Percentiles rank a stretch among this genome's conserved stretches.
Conservation (phyloP, 1,284 basidiomycete species). For the Fomitopsis schrenkii region DNA sequence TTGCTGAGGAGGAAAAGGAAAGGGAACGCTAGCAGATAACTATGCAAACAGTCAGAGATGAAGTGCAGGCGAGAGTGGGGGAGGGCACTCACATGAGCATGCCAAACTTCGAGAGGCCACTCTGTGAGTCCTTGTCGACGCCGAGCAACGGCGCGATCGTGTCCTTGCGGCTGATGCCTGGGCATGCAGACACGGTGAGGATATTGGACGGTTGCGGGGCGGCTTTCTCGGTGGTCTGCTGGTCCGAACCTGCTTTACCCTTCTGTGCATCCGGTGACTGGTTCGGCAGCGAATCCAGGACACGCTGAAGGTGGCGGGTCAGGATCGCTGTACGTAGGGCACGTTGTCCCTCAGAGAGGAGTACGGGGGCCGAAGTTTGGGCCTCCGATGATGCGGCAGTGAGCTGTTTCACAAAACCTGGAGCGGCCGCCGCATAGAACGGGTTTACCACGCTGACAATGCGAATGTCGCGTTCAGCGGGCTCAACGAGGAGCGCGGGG, state of each 20-base stretch:
- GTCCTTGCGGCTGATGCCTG: slow-evolving; percentile 67
- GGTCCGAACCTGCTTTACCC: slow-evolving; percentile 13
- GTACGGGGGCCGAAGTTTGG: slow-evolving; percentile 31
- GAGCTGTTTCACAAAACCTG: slow-evolving; percentile 35
- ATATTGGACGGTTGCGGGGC: slow-evolving; percentile 63
- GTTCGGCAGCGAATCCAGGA: slow-evolving; percentile 70
- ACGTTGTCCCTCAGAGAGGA: slow-evolving; percentile 59
- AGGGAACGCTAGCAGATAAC: slow-evolving; percentile 59
- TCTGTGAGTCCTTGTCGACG: slow-evolving; percentile 33
- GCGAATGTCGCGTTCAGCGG: slow-evolving; percentile 79
- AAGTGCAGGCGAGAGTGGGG: neutral
- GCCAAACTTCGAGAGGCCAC: slow-evolving; percentile 36
- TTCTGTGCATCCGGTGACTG: slow-evolving; percentile 53
- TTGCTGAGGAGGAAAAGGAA: slow-evolving; percentile 62
- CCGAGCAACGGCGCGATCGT: slow-evolving; percentile 56
- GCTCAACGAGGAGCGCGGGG: slow-evolving; percentile 73
- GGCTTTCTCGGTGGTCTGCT: slow-evolving; percentile 10
- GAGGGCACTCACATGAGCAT: slow-evolving; percentile 37
- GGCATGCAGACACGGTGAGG: slow-evolving; percentile 64
- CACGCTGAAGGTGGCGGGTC: slow-evolving; percentile 70
- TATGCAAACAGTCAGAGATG: slow-evolving; percentile 19
- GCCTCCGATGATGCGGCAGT: slow-evolving; percentile 17
- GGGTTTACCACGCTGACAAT: slow-evolving; percentile 80
- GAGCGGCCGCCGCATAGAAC: slow-evolving; percentile 74
- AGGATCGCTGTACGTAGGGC: slow-evolving; percentile 61